phyloP scores from a whole-genome alignment of 1,139 yeast genomes.

The Taphrina deformans region DNA sequence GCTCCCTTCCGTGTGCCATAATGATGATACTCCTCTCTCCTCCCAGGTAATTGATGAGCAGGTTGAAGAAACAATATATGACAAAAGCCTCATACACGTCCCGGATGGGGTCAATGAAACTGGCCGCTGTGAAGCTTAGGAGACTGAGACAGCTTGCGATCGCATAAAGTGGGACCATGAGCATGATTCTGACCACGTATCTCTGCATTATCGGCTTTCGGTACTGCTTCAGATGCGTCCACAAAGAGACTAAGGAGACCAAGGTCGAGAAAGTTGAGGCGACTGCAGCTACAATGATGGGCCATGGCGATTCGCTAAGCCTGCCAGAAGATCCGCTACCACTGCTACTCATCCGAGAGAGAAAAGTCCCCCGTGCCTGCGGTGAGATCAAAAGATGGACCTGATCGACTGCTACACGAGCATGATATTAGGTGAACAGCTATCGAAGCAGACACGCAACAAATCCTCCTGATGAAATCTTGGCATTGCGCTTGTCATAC shows the following conservation, averaged over 20 bases:
- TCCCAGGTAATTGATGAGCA: constrained; percentile 79
- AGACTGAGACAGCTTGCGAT: constrained; percentile 60
- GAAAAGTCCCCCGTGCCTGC: neutral
- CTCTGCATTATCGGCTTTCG: constrained; percentile 88
- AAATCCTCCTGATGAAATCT: too few species aligned
- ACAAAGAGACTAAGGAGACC: constrained; percentile 52
- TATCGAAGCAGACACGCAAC: too few species aligned
- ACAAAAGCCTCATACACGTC: constrained; percentile 93
- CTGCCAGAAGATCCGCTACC: constrained; percentile 30
- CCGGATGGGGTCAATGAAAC: constrained; percentile 68
- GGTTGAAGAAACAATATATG: constrained; percentile 84
- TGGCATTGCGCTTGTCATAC: too few species aligned
- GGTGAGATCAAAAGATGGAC: too few species aligned
- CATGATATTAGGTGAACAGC: too few species aligned
- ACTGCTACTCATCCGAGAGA: constrained; percentile 40
- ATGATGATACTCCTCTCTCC: constrained; percentile 87
- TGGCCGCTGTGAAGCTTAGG: constrained; percentile 51
- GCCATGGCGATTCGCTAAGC: constrained; percentile 29
- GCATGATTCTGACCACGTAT: constrained; percentile 73
- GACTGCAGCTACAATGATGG: constrained; percentile 24
- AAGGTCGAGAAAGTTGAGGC: constrained; percentile 26
- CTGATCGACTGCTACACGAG: too few species aligned
- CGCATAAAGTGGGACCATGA: constrained; percentile 58
- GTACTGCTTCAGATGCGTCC: constrained; percentile 64
- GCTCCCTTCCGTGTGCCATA: constrained; percentile 69